Evolutionary conservation across 2,329 filamentous ascomycete genomes (phyloP), one percentile per base, ranked within the genome.

Genomic region (Ceratocystiopsis minuta): DNA sequence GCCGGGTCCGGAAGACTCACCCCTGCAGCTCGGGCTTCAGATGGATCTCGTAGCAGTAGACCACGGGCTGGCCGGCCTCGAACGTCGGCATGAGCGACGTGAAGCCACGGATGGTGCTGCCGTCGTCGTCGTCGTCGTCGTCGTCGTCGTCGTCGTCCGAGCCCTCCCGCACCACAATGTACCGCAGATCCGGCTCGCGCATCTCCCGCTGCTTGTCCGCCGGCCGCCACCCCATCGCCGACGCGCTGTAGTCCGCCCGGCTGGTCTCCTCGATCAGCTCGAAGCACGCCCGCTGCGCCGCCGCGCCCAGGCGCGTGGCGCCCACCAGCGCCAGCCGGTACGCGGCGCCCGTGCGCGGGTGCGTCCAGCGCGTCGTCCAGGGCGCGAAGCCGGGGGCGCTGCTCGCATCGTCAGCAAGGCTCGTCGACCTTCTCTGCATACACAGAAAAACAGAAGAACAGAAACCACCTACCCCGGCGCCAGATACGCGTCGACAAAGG

Each of bases 31-130:
- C 57, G 1, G 65, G 58, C 34, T 63, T 57, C 3, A 87, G 66
- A 53, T 88, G 81, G 33, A 88, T 73, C 58, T 88, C 81, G 55
- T 86, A 88, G 55, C 81, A 78, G 56, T 86, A 88, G 16, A 85
- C 54, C 2, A 86, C 80, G 0, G 75, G 64, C 45, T 72, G 60
- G 1, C 67, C 66, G 46, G 77, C 72, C 53, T 84, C 79, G 51
- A 71, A 71, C 2, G 75, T 79, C n/a, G 79, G 68, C 76, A 81
- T 78, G 52, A 82, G 62, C n/a, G 75, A 80, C 1, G 69, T 64
- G 51, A 82, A 80, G 5, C 65, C 75, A 16, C 58, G 54, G 10
- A 78, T 49, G 33, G 37, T 16, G 6, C 11, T 16, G 15, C 4
- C 14, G 34, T 15, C 14, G 34, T 7, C 34, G 34, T 15, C 10